Evolutionary conservation across 1,284 basidiomycete species (phyloP).

Genomic region (Schizopora paradoxa): DNA sequence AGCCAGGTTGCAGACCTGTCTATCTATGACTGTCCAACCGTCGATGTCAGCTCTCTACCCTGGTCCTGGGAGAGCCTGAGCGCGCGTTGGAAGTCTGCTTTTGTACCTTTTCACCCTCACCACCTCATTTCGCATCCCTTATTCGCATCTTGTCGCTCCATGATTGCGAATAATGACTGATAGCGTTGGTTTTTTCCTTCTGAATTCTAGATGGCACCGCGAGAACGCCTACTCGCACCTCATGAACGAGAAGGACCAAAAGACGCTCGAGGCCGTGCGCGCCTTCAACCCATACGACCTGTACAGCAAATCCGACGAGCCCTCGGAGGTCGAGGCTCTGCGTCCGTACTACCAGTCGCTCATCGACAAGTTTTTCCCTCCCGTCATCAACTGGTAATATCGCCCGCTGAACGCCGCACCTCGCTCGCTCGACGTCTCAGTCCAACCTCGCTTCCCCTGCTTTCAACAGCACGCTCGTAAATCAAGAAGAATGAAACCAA

Average conservation of each 20-base stretch:
- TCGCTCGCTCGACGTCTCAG: too few species aligned
- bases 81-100: too few species aligned
- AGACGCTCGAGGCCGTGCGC: conserved; percentile 60
- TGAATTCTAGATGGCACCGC: conserved; percentile 80
- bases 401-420: background rate
- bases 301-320: conserved; percentile 82
- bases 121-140: background rate
- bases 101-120: too few species aligned
- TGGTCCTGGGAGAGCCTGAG: too few species aligned
- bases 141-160: conserved; percentile 7
- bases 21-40: too few species aligned
- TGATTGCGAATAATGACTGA: background rate
- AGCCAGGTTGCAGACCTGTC: too few species aligned
- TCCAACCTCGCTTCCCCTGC: too few species aligned
- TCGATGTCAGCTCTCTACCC: too few species aligned
- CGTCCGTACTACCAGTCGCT: conserved; percentile 79
- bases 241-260: conserved; percentile 61
- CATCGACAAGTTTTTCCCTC: conserved; percentile 83
- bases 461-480: too few species aligned
- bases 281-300: conserved; percentile 89
- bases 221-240: conserved; percentile 80
- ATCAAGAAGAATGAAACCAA: too few species aligned
- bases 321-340: conserved; percentile 56
- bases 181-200: background rate
- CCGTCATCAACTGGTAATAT: conserved; percentile 71